Evolutionary conservation across 495 filamentous ascomycete species (phyloP).

Genomic region (Daldinia bambusicola): DNA sequence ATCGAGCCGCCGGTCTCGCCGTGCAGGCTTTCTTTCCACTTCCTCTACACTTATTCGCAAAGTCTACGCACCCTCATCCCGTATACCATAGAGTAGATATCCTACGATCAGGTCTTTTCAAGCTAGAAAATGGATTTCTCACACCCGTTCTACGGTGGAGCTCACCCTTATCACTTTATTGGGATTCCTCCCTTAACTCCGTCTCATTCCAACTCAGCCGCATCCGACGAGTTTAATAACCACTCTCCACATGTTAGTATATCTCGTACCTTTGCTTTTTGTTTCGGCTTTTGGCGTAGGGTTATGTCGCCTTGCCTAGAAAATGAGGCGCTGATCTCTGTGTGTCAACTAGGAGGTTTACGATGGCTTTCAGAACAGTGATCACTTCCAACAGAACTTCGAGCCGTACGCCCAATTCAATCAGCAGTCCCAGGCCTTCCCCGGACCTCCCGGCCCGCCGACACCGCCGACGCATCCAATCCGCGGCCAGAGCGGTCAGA

Average conservation of each 20-base stretch:
- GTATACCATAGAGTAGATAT: slow-evolving; percentile 14
- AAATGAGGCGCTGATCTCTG: slow-evolving; percentile 35
- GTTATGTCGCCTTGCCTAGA: slow-evolving; percentile 25
- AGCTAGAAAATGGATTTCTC: slow-evolving; percentile 57
- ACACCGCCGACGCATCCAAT: slow-evolving; percentile 53
- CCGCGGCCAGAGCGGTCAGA: slow-evolving; percentile 40
- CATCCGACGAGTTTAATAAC: slow-evolving; percentile 65
- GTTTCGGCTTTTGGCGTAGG: slow-evolving; percentile 28
- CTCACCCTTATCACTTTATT: slow-evolving; percentile 66
- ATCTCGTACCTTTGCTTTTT: slow-evolving; percentile 30
- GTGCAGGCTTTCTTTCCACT: slow-evolving; percentile 30
- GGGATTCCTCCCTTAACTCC: slow-evolving; percentile 64
- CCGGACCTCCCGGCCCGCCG: slow-evolving; percentile 57
- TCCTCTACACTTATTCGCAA: slow-evolving; percentile 22
- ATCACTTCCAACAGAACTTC: slow-evolving; percentile 57
- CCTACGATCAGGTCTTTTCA: slow-evolving; percentile 11
- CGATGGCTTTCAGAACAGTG: slow-evolving; percentile 56
- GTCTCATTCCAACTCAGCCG: slow-evolving; percentile 61
- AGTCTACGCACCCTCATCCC: slow-evolving; percentile 11
- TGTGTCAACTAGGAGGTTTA: slow-evolving; percentile 57
- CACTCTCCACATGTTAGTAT: slow-evolving; percentile 64
- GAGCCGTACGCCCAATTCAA: slow-evolving; percentile 57
- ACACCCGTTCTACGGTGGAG: slow-evolving; percentile 56
- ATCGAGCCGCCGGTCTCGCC: slow-evolving; percentile 43
- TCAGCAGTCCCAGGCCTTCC: slow-evolving; percentile 51